Conservation (phyloP, 495 filamentous ascomycete genomes). For the Neurospora sp. region DNA sequence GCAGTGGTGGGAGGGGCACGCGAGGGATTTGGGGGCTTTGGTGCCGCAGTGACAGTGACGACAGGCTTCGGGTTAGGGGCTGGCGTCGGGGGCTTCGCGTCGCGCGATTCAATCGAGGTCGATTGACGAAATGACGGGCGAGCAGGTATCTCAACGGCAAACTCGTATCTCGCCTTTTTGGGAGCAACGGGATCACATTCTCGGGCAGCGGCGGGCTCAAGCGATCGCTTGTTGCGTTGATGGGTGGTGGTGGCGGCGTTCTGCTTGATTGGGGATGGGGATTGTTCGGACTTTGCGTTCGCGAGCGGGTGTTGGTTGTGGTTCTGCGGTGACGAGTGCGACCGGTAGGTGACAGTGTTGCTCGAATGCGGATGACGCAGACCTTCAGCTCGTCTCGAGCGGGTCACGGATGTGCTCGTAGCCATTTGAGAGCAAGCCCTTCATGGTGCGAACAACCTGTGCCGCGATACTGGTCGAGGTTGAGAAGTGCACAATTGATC, state of each 20-base stretch:
- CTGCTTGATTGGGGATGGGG: conserved; percentile 2
- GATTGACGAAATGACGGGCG: conserved; percentile 19
- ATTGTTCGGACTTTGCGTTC: conserved; percentile 7
- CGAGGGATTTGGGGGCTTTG: conserved; percentile 18
- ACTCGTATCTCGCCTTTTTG: conserved; percentile 16
- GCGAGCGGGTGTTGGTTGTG: conserved; percentile 8
- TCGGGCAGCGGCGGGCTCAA: conserved; percentile 7
- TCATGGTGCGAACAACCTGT: conserved; percentile 9
- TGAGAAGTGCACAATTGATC: not conserved
- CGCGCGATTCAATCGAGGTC: conserved; percentile 15
- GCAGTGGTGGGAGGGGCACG: conserved; percentile 4
- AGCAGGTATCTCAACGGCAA: conserved; percentile 33
- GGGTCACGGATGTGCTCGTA: conserved; percentile 26
- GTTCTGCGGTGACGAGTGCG: conserved; percentile 4
- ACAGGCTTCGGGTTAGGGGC: conserved; percentile 21
- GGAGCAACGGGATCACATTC: conserved; percentile 8
- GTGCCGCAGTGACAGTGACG: conserved; percentile 19
- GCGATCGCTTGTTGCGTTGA: conserved; percentile 16
- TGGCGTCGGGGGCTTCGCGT: conserved; percentile 18
- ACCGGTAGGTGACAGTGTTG: conserved; percentile 1
- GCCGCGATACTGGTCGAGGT: not conserved
- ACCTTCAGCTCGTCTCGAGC: conserved; percentile 27
- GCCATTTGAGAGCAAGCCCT: conserved; percentile 15
- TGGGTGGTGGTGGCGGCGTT: not conserved
- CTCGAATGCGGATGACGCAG: conserved; percentile 14